phyloP scores from a whole-genome alignment of 306 rosid species.

The Cyamopsis tetragonoloba region DNA sequence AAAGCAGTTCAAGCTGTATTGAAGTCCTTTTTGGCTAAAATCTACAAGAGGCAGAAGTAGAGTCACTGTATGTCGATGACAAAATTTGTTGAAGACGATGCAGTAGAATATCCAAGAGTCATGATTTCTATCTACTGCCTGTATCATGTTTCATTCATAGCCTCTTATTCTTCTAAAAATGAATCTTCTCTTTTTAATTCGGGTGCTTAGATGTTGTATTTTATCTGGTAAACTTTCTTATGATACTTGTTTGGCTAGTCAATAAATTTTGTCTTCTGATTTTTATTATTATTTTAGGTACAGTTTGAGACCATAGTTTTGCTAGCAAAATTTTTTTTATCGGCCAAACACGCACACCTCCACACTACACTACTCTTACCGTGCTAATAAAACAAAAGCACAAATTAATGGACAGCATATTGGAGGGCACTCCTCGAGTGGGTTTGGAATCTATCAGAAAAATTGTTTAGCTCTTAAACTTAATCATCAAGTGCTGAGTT shows the following conservation, averaged over 20 bases:
- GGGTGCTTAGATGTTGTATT: slow-evolving; percentile 22
- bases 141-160: background rate
- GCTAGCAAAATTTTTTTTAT: no score
- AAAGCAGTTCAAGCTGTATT: slow-evolving; percentile 77
- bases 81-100: slow-evolving; percentile 20
- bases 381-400: no score
- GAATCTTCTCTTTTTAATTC: background rate
- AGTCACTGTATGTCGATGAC: background rate
- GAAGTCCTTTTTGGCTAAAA: slow-evolving; percentile 85
- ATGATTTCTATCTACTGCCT: background rate
- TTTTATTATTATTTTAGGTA: background rate
- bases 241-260: slow-evolving; percentile 1
- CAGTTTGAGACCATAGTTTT: background rate
- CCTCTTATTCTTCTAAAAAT: background rate
- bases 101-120: slow-evolving; percentile 14
- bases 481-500: no score
- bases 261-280: background rate
- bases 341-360: no score
- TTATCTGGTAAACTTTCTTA: slow-evolving; percentile 8
- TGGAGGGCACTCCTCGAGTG: no score
- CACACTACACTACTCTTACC: no score
- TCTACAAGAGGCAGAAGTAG: slow-evolving; percentile 88
- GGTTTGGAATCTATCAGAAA: no score
- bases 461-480: no score
- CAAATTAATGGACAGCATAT: no score